Evolutionary conservation across 108 stramenopile species (phyloP).

Genomic region (Mayamaea pseudoterrestris): DNA sequence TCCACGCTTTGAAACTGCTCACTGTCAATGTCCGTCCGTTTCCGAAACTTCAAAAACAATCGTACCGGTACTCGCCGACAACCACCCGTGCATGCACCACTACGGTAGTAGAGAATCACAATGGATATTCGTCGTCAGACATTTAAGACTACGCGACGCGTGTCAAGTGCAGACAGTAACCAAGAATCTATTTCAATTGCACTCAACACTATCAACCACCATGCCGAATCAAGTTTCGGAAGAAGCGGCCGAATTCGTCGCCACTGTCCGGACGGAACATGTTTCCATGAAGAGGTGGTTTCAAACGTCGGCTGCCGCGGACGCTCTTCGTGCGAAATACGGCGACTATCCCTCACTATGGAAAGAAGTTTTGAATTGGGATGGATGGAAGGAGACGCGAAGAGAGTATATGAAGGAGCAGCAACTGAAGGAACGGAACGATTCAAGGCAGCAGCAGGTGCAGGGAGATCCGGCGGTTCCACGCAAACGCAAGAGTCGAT

Average conservation of each 20-base stretch:
- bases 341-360: constrained; percentile 67
- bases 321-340: constrained; percentile 31
- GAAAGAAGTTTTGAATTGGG: constrained; percentile 79
- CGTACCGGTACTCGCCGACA: too few relatives aligned
- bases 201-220: too few relatives aligned
- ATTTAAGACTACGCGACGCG: too few relatives aligned
- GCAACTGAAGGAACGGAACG: constrained; percentile 3
- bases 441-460: not conserved
- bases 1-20: too few relatives aligned
- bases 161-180: too few relatives aligned
- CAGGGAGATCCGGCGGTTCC: constrained; percentile 15
- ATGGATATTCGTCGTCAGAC: too few relatives aligned
- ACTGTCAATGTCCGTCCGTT: too few relatives aligned
- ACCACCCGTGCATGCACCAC: too few relatives aligned
- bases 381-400: constrained; percentile 73
- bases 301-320: constrained; percentile 18
- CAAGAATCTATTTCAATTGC: too few relatives aligned
- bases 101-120: too few relatives aligned
- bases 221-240: constrained; percentile 35
- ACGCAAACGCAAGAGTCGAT: constrained; percentile 44
- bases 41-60: too few relatives aligned
- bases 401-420: constrained; percentile 31
- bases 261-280: constrained; percentile 64
- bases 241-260: constrained; percentile 73
- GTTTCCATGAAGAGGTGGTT: constrained; percentile 80